Conservation (phyloP, 1,284 basidiomycete species). For the Heliocybe sulcata region DNA sequence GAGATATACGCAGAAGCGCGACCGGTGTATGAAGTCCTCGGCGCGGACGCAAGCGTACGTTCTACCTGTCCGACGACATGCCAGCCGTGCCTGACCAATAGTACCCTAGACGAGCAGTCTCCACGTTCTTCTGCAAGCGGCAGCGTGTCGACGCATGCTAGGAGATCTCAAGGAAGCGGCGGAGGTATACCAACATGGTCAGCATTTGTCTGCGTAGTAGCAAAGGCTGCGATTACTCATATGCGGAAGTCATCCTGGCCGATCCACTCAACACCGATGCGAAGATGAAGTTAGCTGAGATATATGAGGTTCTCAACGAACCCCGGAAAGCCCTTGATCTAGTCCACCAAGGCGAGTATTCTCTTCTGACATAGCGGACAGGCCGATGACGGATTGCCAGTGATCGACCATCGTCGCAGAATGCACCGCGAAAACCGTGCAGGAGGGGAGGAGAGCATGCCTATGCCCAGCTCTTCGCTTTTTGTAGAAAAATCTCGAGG, state of each 20-base stretch:
- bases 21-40: slow-evolving; percentile 72
- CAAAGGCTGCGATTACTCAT: slow-evolving; percentile 1
- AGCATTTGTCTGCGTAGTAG: slow-evolving; percentile 13
- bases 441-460: slow-evolving; percentile 17
- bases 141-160: slow-evolving; percentile 67
- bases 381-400: slow-evolving; percentile 22
- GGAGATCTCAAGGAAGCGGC: slow-evolving; percentile 70
- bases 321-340: slow-evolving; percentile 79
- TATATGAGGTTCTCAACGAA: slow-evolving; percentile 80
- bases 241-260: slow-evolving; percentile 54
- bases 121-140: slow-evolving; percentile 64
- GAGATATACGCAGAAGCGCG: slow-evolving; percentile 70
- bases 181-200: slow-evolving; percentile 80
- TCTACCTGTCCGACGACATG: neutral
- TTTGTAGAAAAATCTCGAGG: slow-evolving; percentile 42
- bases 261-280: slow-evolving; percentile 75
- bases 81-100: neutral
- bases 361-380: neutral
- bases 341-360: slow-evolving; percentile 70
- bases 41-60: slow-evolving; percentile 64
- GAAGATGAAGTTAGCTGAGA: slow-evolving; percentile 84
- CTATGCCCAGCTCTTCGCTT: slow-evolving; percentile 32
- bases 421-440: slow-evolving; percentile 23
- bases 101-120: slow-evolving; percentile 52
- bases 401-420: slow-evolving; percentile 61